Conservation (phyloP, 2,329 filamentous ascomycete species). For the Diaporthe longicolla region DNA sequence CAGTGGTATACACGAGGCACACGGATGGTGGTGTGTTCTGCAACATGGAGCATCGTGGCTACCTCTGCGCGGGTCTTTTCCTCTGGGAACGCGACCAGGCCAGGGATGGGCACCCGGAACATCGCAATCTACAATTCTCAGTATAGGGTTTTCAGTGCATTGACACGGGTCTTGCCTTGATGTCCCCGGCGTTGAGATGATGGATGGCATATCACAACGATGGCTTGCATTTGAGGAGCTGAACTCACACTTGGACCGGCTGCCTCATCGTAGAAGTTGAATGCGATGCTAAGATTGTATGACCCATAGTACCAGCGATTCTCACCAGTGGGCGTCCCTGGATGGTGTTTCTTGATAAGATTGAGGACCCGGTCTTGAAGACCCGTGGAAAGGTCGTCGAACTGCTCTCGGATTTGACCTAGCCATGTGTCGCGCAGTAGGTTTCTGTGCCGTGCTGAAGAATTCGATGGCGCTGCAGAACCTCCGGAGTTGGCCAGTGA, state of each 20-base stretch:
- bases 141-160: background rate
- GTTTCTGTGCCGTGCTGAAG: background rate
- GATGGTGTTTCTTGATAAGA: background rate
- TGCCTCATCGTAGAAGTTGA: background rate
- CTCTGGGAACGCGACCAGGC: background rate
- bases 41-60: background rate
- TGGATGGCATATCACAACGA: background rate
- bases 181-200: background rate
- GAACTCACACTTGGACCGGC: background rate
- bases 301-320: conserved; percentile 2
- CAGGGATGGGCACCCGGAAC: background rate
- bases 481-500: background rate
- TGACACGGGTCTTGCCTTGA: background rate
- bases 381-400: background rate
- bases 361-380: background rate
- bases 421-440: conserved; percentile 9
- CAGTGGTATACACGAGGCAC: conserved; percentile 12
- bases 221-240: background rate
- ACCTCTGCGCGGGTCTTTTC: conserved; percentile 14
- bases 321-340: conserved; percentile 1
- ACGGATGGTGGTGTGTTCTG: conserved; percentile 14
- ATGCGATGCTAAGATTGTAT: conserved; percentile 11
- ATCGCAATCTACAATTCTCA: background rate
- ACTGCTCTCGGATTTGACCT: background rate
- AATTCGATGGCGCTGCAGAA: background rate